Evolutionary conservation across 2,329 filamentous ascomycete genomes (phyloP).

Genomic region (Cercospora sp.): DNA sequence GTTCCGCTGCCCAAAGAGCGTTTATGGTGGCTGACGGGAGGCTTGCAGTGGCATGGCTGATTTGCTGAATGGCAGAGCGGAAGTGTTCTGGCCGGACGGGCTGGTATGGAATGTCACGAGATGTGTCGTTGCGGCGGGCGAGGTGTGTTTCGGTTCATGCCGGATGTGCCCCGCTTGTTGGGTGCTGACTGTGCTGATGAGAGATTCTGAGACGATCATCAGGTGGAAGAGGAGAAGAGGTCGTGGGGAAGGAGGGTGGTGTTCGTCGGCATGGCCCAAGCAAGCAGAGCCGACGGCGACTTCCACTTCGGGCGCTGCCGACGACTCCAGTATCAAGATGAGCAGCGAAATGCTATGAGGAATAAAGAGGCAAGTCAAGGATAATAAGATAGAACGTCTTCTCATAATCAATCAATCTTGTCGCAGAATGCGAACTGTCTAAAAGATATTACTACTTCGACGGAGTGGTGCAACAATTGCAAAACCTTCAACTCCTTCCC

Average conservation of each 20-base stretch:
- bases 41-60: conserved; percentile 2
- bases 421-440: neutral
- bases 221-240: neutral
- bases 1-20: neutral
- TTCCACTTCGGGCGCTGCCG: no score
- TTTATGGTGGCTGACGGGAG: neutral
- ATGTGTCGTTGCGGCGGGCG: neutral
- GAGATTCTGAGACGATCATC: neutral
- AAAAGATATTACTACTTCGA: neutral
- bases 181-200: conserved; percentile 5
- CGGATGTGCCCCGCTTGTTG: neutral
- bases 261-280: neutral
- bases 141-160: neutral
- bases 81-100: neutral
- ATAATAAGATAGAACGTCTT: neutral
- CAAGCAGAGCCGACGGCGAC: no score
- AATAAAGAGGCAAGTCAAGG: neutral
- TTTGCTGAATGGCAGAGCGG: neutral
- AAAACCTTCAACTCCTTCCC: conserved; percentile 5
- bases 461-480: conserved; percentile 10
- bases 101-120: neutral
- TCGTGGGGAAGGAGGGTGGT: neutral
- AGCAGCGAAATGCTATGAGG: neutral
- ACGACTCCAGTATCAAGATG: no score
- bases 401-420: neutral